Evolutionary conservation across 495 filamentous ascomycete genomes (phyloP).

Genomic region (Talaromyces stipitatus): DNA sequence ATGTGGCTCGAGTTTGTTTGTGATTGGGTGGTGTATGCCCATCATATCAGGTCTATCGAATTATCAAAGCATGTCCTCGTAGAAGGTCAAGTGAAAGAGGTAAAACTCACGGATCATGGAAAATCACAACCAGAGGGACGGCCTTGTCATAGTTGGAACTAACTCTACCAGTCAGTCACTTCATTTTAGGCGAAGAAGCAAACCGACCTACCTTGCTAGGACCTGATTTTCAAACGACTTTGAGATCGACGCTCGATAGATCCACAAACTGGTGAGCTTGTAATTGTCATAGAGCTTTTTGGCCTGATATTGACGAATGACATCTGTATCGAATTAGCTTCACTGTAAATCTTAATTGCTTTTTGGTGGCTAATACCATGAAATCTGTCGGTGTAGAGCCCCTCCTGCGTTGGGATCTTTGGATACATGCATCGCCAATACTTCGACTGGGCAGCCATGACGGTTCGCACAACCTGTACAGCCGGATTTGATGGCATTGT

Average conservation of each 20-base stretch:
- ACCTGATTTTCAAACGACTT: constrained; percentile 85
- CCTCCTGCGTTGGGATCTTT: constrained; percentile 22
- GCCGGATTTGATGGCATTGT: constrained; percentile 35
- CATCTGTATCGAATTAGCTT: constrained; percentile 38
- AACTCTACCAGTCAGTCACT: constrained; percentile 24
- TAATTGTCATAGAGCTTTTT: constrained; percentile 60
- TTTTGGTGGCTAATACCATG: constrained; percentile 38
- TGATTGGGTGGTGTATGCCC: constrained; percentile 57
- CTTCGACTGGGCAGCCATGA: constrained; percentile 47
- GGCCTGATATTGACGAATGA: constrained; percentile 67
- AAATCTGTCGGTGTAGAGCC: constrained; percentile 39
- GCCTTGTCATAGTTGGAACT: constrained; percentile 47
- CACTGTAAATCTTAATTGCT: neutral
- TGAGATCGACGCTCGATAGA: constrained; percentile 62
- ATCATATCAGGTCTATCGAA: constrained; percentile 59
- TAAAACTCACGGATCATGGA: constrained; percentile 69
- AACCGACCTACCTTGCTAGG: constrained; percentile 59
- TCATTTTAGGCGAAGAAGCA: constrained; percentile 11
- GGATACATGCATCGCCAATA: constrained; percentile 57
- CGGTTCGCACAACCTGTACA: constrained; percentile 41
- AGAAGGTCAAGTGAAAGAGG: neutral
- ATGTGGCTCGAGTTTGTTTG: constrained; percentile 67
- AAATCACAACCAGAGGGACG: constrained; percentile 61
- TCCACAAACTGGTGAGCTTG: constrained; percentile 65
- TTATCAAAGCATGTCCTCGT: constrained; percentile 7